Percentiles rank a stretch among this genome's conserved stretches.
phyloP scores from a whole-genome alignment of 306 rosid genomes.

The Cucurbita argyrosperma region DNA sequence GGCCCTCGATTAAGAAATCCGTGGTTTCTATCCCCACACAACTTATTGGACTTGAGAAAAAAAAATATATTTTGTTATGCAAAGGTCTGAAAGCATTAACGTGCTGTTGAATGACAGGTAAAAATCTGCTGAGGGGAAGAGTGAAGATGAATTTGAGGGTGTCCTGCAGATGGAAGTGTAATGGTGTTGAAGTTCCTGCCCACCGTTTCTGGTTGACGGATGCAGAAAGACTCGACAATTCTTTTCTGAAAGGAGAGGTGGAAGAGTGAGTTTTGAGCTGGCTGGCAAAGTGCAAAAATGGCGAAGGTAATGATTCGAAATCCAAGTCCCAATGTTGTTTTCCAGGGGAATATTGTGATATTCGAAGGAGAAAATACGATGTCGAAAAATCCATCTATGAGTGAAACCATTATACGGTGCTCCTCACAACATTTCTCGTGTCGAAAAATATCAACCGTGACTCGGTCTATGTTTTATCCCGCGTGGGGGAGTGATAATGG shows the following conservation, averaged over 20 bases:
- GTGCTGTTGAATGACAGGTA: slow-evolving; percentile 30
- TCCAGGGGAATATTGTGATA: too few relatives aligned
- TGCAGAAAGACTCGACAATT: slow-evolving; percentile 31
- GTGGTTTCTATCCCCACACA: too few relatives aligned
- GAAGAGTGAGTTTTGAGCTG: slow-evolving; percentile 23
- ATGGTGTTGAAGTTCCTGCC: slow-evolving; percentile 38
- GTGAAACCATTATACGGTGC: too few relatives aligned
- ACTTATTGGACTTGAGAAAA: too few relatives aligned
- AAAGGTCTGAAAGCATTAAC: neutral
- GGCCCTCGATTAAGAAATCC: too few relatives aligned
- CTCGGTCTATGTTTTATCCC: too few relatives aligned
- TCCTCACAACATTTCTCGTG: too few relatives aligned
- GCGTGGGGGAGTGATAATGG: neutral
- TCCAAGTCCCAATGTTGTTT: too few relatives aligned
- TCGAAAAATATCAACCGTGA: too few relatives aligned
- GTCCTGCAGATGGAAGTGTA: slow-evolving; percentile 35
- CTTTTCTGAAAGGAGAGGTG: slow-evolving; percentile 18
- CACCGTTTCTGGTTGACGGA: slow-evolving; percentile 38
- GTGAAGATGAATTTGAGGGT: slow-evolving; percentile 39
- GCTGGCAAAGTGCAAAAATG: neutral
- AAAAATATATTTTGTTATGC: neutral
- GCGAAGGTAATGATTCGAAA: neutral
- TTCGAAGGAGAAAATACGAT: too few relatives aligned
- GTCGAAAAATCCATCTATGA: too few relatives aligned
- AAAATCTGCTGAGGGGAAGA: slow-evolving; percentile 72